A percentile compares a stretch with the other conserved stretches of the same genome.
phyloP scores from a whole-genome alignment of 2,329 filamentous ascomycete species.

The Talaromyces funiculosus region DNA sequence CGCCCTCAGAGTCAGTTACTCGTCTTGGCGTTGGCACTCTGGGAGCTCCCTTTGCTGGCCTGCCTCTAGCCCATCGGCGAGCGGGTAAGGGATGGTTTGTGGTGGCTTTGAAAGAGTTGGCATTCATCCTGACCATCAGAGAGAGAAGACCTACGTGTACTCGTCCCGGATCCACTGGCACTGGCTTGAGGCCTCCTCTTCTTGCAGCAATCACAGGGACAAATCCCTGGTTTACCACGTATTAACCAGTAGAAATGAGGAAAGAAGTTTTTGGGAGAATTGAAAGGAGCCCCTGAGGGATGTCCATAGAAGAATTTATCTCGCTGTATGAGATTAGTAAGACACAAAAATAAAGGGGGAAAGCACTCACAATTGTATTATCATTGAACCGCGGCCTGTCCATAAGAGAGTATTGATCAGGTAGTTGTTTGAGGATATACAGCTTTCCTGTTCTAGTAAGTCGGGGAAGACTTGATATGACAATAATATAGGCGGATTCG shows the following conservation, averaged over 20 bases:
- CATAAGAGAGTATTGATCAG: slow-evolving; percentile 50
- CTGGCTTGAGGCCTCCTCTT: slow-evolving; percentile 14
- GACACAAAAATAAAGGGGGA: background rate
- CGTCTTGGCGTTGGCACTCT: background rate
- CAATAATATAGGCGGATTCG: background rate
- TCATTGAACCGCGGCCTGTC: slow-evolving; percentile 43
- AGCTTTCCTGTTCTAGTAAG: slow-evolving; percentile 29
- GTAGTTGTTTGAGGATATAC: slow-evolving; percentile 50
- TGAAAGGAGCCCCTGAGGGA: slow-evolving; percentile 45
- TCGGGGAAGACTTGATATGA: too few relatives aligned
- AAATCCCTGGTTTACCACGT: slow-evolving; percentile 41
- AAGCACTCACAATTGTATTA: slow-evolving; percentile 27
- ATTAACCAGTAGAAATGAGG: slow-evolving; percentile 55
- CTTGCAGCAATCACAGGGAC: slow-evolving; percentile 47
- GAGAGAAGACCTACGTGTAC: background rate
- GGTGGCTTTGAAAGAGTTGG: background rate
- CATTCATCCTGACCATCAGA: background rate
- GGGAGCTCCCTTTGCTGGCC: background rate
- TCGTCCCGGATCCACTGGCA: background rate
- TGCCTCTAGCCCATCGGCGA: slow-evolving; percentile 5
- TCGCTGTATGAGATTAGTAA: slow-evolving; percentile 24
- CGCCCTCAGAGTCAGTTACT: slow-evolving; percentile 39
- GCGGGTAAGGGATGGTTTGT: background rate
- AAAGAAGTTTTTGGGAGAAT: slow-evolving; percentile 51
- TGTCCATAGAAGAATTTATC: slow-evolving; percentile 57